phyloP scores from a whole-genome alignment of 2,329 filamentous ascomycete genomes.

The Verticillium dahliae region DNA sequence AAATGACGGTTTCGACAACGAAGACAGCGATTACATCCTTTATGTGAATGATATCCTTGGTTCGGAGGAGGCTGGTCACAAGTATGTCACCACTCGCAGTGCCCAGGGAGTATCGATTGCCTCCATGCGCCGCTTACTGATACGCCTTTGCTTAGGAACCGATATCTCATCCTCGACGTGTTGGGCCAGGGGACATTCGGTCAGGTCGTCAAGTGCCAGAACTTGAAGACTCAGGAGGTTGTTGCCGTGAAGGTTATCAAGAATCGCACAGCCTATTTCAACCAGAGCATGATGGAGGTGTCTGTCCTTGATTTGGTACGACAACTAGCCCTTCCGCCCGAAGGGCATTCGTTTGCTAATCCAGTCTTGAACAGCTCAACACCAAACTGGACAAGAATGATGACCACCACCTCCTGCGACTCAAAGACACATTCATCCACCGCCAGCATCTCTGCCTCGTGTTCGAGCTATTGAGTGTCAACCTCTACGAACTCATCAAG shows the following conservation, averaged over 20 bases:
- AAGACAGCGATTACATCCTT: slow-evolving; percentile 98
- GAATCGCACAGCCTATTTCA: slow-evolving; percentile 98
- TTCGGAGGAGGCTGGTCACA: slow-evolving; percentile 96
- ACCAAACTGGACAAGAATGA: slow-evolving; percentile 99
- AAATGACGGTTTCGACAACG: slow-evolving; percentile 98
- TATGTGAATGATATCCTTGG: slow-evolving; percentile 98
- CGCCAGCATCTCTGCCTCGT: slow-evolving; percentile 93
- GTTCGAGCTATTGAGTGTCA: slow-evolving; percentile 94
- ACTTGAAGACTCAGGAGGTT: slow-evolving; percentile 95
- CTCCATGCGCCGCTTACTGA: background rate
- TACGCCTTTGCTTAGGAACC: slow-evolving; percentile 54
- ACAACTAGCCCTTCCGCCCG: background rate
- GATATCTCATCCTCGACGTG: slow-evolving; percentile 94
- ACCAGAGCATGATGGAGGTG: slow-evolving; percentile 99
- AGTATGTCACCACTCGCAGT: slow-evolving; percentile 52
- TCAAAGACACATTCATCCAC: slow-evolving; percentile 98
- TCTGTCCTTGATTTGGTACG: slow-evolving; percentile 89
- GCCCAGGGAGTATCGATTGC: background rate
- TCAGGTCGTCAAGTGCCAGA: slow-evolving; percentile 98
- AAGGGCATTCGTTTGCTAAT: slow-evolving; percentile 1
- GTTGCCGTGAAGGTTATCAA: slow-evolving; percentile 99
- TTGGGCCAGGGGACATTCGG: slow-evolving; percentile 96
- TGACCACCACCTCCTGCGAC: slow-evolving; percentile 86
- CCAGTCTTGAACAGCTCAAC: slow-evolving; percentile 61
- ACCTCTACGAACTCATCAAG: slow-evolving; percentile 97